Evolutionary conservation across 345 rosid genomes (phyloP), one percentile per base, ranked within the genome.

Genomic region (Dipteronia sinensis): DNA sequence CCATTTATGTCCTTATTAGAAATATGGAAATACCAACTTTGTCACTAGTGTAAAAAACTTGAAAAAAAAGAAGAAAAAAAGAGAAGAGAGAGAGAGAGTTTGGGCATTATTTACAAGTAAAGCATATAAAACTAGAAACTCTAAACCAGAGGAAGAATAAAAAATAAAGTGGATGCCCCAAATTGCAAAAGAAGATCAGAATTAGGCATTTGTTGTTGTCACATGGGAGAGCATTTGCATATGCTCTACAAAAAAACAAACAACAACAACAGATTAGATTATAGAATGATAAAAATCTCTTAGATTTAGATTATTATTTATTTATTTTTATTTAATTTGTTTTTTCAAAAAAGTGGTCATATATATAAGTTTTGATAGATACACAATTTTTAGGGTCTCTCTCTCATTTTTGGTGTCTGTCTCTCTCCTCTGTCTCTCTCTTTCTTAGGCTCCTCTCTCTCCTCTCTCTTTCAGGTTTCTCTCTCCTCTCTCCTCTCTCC

Each of bases 401-500:
- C 71, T 78, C 67, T 65, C 44, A 23, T 69, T 71, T 74, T 74
- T 38, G 65, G 75, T 65, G 34, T 68, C 80, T 81, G 67, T 89
- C 85, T 80, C 85, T 84, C 85, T 83, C 85, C 84, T 84, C 85
- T 66, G 71, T 67, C 79, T 70, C 22, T 85, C 77, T 82, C 84
- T 82, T 73, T 75, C 83, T 77, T 65, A 22, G 78, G 51, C 66
- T 69, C 66, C 7, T 77, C 91, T 87, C 90, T 87, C 86, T 83
- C 86, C 77, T 86, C 78, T 84, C 84, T 85, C 85, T 85, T 83
- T 82, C 85, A 81, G 82, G 77, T 71, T 84, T 83, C 87, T 85
- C 88, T 85, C 88, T 83, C 82, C 84, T 86, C 87, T 86, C 86
- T 77, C 82, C 78, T 77, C 83, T 85, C n/a, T n/a, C 84, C 89